Percentiles rank a stretch among this genome's conserved stretches.
Evolutionary conservation across 179 eudicot species (phyloP).

Genomic region (Amaranthus tricolor): DNA sequence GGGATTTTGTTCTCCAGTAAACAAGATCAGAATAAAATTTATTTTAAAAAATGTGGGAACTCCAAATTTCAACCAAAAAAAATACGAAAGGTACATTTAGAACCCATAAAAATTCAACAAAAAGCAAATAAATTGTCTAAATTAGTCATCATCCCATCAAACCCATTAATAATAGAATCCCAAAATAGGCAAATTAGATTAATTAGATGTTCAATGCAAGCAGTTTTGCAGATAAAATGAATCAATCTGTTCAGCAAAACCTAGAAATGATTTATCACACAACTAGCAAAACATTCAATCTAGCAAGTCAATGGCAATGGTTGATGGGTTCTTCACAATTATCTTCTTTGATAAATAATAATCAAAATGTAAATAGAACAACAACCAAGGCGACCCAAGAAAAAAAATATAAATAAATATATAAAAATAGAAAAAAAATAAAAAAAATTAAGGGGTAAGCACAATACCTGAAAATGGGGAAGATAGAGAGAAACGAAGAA

Average conservation of each 20-base stretch:
- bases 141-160: neutral
- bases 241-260: neutral
- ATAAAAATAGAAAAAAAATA: neutral
- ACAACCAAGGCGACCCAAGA: neutral
- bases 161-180: neutral
- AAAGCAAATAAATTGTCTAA: neutral
- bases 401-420: neutral
- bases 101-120: neutral
- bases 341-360: neutral
- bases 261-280: neutral
- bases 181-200: neutral
- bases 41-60: neutral
- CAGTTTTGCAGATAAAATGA: neutral
- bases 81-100: neutral
- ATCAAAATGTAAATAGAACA: neutral
- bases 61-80: neutral
- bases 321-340: neutral
- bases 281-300: neutral
- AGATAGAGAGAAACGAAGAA: neutral
- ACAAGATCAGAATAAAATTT: too few species aligned
- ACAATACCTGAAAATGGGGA: neutral
- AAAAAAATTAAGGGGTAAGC: neutral
- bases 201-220: neutral
- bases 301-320: constrained; percentile 4
- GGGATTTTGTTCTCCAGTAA: neutral